Evolutionary conservation across 177 flowering plant genomes (phyloP), one percentile per base, ranked within the genome.

Genomic region (Tripterygium wilfordii): DNA sequence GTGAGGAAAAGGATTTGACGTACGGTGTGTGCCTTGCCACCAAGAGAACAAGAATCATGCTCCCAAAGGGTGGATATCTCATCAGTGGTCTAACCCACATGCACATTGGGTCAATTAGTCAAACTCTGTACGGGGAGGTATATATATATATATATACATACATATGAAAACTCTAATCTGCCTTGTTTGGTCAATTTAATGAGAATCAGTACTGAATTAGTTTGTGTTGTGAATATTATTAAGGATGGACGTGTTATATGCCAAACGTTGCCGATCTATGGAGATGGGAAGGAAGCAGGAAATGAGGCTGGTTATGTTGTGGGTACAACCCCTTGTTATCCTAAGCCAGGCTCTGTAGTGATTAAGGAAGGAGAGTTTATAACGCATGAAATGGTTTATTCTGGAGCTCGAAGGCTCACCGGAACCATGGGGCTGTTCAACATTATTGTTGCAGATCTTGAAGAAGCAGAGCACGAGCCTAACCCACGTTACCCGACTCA

Each of bases 371-470:
- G 83, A 14, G 95, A 91, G 65, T 60, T 59, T 8, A 47, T 91
- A 26, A 53, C 63, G 43, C 41, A 88, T 13, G 84, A 74, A 49
- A 83, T 89, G 13, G 79, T 73, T 31, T 91, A 88, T 54, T 76
- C 64, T 58, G 67, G 78, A 52, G 40, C 61, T 51, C 58, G 48
- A 30, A 32, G 22, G 30, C 92, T 88, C 60, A 76, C 89, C 0
- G 96, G 98, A 45, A 96, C 88, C 8, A 88, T 85, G 96, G 84
- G 85, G 2, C 82, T 91, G 24, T 88, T 91, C 67, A 81, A 91
- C 65, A 53, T 91, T 49, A 58, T 91, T 60, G 78, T 65, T 12
- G 61, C 69, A n/a, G n/a, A n/a, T n/a, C n/a, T n/a, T n/a, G n/a
- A n/a, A n/a, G n/a, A n/a, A n/a, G n/a, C n/a, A n/a, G n/a, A n/a